These are phyloP conservation scores for Trifolium dubium DNA, from an alignment of 306 rosid species.

Conservation along the genomic window DNA sequence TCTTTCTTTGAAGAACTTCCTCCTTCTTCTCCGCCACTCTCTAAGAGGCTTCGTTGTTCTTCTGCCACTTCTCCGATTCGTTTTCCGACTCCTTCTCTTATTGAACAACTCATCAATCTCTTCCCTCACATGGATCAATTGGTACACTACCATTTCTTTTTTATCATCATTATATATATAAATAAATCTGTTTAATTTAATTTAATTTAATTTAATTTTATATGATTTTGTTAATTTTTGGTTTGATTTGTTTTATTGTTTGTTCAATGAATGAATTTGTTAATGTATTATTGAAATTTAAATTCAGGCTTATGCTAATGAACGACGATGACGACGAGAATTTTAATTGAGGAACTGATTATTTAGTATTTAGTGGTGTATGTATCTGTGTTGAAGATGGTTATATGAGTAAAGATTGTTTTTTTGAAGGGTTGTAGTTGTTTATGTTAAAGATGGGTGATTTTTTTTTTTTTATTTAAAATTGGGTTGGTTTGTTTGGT, in stretches of 20 bases:
- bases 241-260: background rate
- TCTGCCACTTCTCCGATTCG: slow-evolving; percentile 82
- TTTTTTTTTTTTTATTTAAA: background rate
- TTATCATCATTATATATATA: background rate
- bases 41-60: slow-evolving; percentile 91
- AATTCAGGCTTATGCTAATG: background rate
- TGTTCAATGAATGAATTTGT: background rate
- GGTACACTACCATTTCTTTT: slow-evolving; percentile 37
- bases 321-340: background rate
- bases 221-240: background rate
- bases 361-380: background rate
- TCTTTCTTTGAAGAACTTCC: slow-evolving; percentile 96
- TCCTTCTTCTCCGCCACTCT: slow-evolving; percentile 84
- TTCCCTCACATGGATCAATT: slow-evolving; percentile 82
- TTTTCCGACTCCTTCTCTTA: slow-evolving; percentile 55
- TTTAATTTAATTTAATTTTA: background rate
- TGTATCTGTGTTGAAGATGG: background rate
- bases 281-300: background rate
- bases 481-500: background rate
- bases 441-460: background rate
- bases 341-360: background rate
- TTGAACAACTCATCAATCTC: slow-evolving; percentile 71
- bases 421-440: background rate
- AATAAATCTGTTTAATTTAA: too few relatives aligned
- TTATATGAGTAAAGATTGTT: background rate